phyloP scores from a whole-genome alignment of 169 alveolate genomes.

The Cryptosporidium xiaoi region DNA sequence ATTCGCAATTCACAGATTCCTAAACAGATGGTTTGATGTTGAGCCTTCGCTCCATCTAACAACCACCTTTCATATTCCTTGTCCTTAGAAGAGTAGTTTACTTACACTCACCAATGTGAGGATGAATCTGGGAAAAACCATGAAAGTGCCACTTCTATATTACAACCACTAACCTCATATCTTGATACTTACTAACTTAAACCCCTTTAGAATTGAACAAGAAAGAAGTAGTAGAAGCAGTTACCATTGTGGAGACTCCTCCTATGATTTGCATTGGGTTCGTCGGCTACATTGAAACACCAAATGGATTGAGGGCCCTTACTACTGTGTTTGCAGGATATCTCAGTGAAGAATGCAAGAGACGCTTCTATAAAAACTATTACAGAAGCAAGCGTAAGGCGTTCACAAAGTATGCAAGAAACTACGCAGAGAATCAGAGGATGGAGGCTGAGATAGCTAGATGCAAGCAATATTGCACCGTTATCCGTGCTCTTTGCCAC shows the following conservation, averaged over 20 bases:
- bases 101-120: conserved; percentile 65
- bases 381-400: conserved; percentile 98
- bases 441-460: conserved; percentile 92
- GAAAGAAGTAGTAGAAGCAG: conserved; percentile 99
- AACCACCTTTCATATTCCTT: conserved; percentile 75
- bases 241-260: conserved; percentile 98
- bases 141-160: conserved; percentile 70
- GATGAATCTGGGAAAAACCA: conserved; percentile 79
- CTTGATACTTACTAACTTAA: not conserved
- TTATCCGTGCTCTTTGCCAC: conserved; percentile 98
- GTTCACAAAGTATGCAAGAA: conserved; percentile 95
- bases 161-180: not conserved
- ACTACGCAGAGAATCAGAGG: conserved; percentile 88
- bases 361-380: conserved; percentile 99
- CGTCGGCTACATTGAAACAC: conserved; percentile 99
- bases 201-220: conserved; percentile 89
- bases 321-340: conserved; percentile 99
- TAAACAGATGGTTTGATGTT: conserved; percentile 22
- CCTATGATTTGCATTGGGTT: conserved; percentile 99
- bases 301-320: conserved; percentile 98
- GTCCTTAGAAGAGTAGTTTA: conserved; percentile 68
- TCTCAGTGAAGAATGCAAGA: conserved; percentile 95
- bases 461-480: conserved; percentile 95
- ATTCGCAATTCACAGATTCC: conserved; percentile 26
- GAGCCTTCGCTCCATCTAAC: conserved; percentile 56